phyloP scores from a whole-genome alignment of 768 basidiomycete species.

The Russula abietina region DNA sequence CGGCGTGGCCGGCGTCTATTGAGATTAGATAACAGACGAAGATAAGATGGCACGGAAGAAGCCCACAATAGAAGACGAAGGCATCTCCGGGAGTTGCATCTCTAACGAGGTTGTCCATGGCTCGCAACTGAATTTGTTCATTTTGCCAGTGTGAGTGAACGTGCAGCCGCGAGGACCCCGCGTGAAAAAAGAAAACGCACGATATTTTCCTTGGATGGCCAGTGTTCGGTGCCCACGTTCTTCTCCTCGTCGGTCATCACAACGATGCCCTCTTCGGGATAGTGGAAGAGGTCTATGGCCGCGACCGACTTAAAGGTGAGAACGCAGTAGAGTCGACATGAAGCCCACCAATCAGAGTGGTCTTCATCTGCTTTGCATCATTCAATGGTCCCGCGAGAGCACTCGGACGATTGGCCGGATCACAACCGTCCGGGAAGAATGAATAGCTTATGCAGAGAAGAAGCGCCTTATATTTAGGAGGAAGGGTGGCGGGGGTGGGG shows the following conservation, averaged over 20 bases:
- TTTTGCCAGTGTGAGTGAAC: not conserved
- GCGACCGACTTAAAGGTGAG: not conserved
- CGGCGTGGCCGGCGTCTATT: slow-evolving; percentile 9
- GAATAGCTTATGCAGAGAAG: slow-evolving; percentile 1
- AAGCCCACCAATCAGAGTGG: slow-evolving; percentile 14
- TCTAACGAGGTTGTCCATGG: slow-evolving; percentile 19
- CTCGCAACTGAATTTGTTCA: slow-evolving; percentile 6
- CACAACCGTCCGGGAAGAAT: not conserved
- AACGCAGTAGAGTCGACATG: not conserved
- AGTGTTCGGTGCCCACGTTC: not conserved
- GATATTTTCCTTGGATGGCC: slow-evolving; percentile 21
- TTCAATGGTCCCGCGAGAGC: slow-evolving; percentile 7
- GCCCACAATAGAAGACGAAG: slow-evolving; percentile 25
- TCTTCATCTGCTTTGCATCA: slow-evolving; percentile 14
- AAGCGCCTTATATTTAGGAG: not conserved
- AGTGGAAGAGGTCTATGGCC: slow-evolving; percentile 4
- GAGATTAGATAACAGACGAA: not conserved
- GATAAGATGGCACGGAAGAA: not conserved
- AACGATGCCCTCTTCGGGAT: slow-evolving; percentile 8
- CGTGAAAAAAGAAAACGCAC: slow-evolving; percentile 2
- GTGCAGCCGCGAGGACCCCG: not conserved
- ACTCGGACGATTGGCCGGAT: not conserved
- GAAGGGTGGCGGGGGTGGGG: not conserved
- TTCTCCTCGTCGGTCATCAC: slow-evolving; percentile 22
- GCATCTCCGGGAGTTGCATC: slow-evolving; percentile 17